Percentiles rank a stretch among this genome's conserved stretches.
Conservation (phyloP, 2,329 filamentous ascomycete species). For the Colletotrichum incanum region DNA sequence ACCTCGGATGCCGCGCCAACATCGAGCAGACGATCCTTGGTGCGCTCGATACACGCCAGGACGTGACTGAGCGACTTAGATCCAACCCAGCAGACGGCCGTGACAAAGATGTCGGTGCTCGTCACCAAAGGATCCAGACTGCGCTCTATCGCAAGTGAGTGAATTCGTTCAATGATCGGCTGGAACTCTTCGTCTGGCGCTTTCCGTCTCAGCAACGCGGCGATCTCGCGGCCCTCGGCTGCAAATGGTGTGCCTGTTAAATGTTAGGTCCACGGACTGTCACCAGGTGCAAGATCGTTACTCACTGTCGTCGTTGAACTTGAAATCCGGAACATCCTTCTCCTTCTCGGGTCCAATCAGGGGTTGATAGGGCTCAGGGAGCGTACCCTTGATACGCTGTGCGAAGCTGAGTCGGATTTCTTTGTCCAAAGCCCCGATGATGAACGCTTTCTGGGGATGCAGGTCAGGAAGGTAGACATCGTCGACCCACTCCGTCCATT, state of each 20-base stretch:
- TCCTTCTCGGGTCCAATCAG: constrained; percentile 91
- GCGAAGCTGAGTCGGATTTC: constrained; percentile 97
- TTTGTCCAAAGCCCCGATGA: constrained; percentile 91
- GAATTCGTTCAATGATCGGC: constrained; percentile 83
- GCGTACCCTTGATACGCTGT: constrained; percentile 93
- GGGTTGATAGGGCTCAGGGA: constrained; percentile 85
- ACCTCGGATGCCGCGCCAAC: constrained; percentile 82
- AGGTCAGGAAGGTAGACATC: constrained; percentile 84
- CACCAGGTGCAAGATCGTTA: constrained; percentile 43
- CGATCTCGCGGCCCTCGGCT: constrained; percentile 86
- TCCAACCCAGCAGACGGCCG: constrained; percentile 91
- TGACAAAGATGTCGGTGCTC: constrained; percentile 96
- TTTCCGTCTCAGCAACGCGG: constrained; percentile 85
- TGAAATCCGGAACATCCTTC: constrained; percentile 96
- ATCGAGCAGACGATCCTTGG: constrained; percentile 88
- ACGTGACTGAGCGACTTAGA: constrained; percentile 97
- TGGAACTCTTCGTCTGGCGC: constrained; percentile 90
- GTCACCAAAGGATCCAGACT: constrained; percentile 84
- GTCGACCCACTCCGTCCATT: constrained; percentile 97
- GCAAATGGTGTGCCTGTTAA: constrained; percentile 82
- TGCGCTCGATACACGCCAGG: constrained; percentile 94
- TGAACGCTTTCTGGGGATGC: constrained; percentile 94
- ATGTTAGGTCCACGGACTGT: constrained; percentile 41
- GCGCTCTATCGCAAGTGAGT: constrained; percentile 80
- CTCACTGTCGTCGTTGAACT: constrained; percentile 84